Evolutionary conservation across 164 flowering plant species (phyloP), one percentile per base, ranked within the genome.

Genomic region (Aristolochia fimbriata): DNA sequence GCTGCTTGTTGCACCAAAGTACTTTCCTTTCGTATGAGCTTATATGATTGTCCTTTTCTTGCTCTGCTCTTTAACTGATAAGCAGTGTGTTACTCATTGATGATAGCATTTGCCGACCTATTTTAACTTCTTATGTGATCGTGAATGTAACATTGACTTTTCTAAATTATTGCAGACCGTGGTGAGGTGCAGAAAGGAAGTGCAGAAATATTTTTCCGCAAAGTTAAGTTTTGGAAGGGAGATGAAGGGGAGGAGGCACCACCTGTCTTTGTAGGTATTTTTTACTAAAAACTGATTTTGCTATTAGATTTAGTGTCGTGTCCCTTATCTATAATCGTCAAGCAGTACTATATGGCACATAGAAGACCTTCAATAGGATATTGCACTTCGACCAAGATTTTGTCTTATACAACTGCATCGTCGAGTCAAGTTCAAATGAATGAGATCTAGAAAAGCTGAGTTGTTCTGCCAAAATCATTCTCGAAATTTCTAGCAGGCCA

Each of bases 191-290:
- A 69, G 10, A 87, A 87, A 73, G 97, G 95, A 66, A 87, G 91
- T 63, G 83, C 97, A 7, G 97, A 90, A 76, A 83, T 81, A 60
- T 90, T 90, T 71, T 90, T 87, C 63, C 84, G 97, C 31, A 90
- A 90, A 69, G 97, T 90, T 21, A 90, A 90, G 79, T 90, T 90
- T 69, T 90, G 97, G 97, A 84, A 81, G 58, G 97, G 86, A 56
- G 97, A 87, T 61, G 92, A 76, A 52, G 84, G 86, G 66, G 95
- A 78, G 58, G 97, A 90, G 61, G 97, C 88, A 62, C 97, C 95
- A 33, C 95, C 95, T 83, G 83, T 90, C 74, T 90, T 90, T 87
- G 97, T 90, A 86, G 91, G 97, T 85, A 81, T 80, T 81, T 66
- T 67, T 69, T 79, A 67, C 60, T 8, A 59, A 62, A 30, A 22